Evolutionary conservation across 169 alveolate genomes (phyloP).

Genomic region (Eimeria acervulina): DNA sequence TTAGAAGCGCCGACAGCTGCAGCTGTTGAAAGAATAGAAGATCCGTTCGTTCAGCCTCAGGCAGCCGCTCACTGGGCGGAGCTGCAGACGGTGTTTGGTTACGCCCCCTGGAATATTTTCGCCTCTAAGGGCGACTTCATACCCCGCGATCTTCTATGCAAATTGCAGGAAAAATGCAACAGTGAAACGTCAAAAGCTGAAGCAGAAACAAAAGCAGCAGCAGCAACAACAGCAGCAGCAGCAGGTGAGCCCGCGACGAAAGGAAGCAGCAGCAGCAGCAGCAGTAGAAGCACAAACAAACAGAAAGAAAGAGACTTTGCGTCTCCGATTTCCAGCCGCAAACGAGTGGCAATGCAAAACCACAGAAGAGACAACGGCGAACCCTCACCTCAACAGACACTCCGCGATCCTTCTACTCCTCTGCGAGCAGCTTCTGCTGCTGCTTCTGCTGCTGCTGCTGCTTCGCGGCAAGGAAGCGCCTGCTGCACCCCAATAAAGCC

Average conservation of each 20-base stretch:
- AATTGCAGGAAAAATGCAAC: background rate
- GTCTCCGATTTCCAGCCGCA: background rate
- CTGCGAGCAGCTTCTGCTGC: constrained; percentile 17
- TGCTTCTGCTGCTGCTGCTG: constrained; percentile 24
- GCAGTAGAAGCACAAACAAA: constrained; percentile 28
- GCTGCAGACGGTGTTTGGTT: constrained; percentile 2
- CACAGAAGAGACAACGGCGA: background rate
- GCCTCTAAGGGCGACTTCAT: background rate
- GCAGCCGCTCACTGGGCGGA: constrained; percentile 29
- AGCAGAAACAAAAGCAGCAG: background rate
- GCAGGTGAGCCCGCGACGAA: too few species aligned
- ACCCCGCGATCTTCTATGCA: background rate
- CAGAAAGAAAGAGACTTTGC: background rate
- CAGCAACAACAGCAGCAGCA: constrained; percentile 44
- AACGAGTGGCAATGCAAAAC: background rate
- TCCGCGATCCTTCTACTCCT: background rate
- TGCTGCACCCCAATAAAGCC: background rate
- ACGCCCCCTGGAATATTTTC: constrained; percentile 9
- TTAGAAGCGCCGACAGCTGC: background rate
- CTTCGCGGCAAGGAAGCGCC: background rate
- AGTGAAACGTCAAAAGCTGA: background rate
- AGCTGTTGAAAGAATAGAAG: background rate
- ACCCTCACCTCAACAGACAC: background rate
- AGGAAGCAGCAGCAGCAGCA: constrained; percentile 43
- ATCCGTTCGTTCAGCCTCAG: background rate